These are phyloP conservation scores for Magnusiomyces paraingens DNA, from an alignment of 1,139 yeast genomes.

Conservation along the genomic window DNA sequence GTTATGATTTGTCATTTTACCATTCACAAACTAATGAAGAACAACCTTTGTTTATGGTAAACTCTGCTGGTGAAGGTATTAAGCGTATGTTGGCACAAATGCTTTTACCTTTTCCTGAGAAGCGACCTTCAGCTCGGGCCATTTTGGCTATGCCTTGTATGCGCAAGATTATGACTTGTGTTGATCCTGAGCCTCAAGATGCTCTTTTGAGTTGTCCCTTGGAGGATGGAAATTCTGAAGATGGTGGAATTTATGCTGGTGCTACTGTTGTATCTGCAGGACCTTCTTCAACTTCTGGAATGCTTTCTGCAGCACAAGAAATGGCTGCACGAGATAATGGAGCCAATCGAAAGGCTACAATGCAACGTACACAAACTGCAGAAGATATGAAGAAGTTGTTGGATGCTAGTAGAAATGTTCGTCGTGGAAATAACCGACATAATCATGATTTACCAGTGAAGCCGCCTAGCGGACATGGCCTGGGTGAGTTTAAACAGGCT, in stretches of 20 bases:
- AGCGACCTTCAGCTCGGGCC: slow-evolving; percentile 70
- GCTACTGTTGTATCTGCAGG: background rate
- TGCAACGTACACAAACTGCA: slow-evolving; percentile 4
- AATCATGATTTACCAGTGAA: slow-evolving; percentile 2
- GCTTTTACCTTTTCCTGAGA: slow-evolving; percentile 63
- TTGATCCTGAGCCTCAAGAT: slow-evolving; percentile 2
- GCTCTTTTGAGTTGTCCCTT: background rate
- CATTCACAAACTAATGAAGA: slow-evolving; percentile 34
- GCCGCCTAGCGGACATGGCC: slow-evolving; percentile 1
- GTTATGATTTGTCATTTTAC: background rate
- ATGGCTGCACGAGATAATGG: background rate
- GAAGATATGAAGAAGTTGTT: slow-evolving; percentile 1
- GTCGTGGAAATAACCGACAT: background rate
- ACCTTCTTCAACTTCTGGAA: background rate
- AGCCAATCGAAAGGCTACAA: background rate
- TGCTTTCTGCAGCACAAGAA: background rate
- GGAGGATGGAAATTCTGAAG: background rate
- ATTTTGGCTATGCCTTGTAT: slow-evolving; percentile 34
- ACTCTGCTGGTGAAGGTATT: slow-evolving; percentile 27
- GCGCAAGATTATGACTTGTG: background rate
- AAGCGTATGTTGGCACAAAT: slow-evolving; percentile 34
- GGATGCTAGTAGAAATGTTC: background rate
- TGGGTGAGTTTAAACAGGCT: slow-evolving; percentile 7
- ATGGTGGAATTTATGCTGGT: background rate
- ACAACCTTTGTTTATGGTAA: slow-evolving; percentile 55